phyloP scores from a whole-genome alignment of 2,329 filamentous ascomycete genomes.

The Xylariaceae sp. region DNA sequence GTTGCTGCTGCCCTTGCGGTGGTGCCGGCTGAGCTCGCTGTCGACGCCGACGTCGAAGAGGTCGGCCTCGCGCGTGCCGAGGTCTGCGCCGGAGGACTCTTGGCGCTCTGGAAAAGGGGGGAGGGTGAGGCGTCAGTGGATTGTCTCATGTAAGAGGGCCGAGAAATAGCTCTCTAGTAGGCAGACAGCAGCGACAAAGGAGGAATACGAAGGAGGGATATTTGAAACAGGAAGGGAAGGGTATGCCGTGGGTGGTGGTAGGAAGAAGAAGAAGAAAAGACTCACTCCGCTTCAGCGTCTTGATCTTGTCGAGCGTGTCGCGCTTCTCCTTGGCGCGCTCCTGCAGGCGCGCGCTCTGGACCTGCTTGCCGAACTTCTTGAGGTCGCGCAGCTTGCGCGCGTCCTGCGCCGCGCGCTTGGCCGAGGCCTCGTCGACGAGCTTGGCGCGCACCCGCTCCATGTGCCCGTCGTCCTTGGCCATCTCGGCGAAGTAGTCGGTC shows the following conservation, averaged over 20 bases:
- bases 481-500: constrained; percentile 95
- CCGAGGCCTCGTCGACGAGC: constrained; percentile 82
- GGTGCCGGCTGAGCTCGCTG: constrained; percentile 47
- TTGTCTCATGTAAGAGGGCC: constrained; percentile 17
- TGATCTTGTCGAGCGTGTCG: constrained; percentile 92
- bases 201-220: neutral
- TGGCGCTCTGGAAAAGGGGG: constrained; percentile 61
- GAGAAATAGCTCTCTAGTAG: neutral
- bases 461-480: constrained; percentile 97
- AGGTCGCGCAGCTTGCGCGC: constrained; percentile 87
- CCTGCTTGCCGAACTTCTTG: constrained; percentile 99
- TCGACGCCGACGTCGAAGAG: constrained; percentile 89
- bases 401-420: constrained; percentile 87
- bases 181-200: constrained; percentile 3
- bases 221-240: too few species aligned
- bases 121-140: neutral
- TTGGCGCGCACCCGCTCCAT: constrained; percentile 96
- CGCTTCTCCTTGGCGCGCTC: constrained; percentile 89
- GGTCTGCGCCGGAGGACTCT: constrained; percentile 51
- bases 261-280: constrained; percentile 16
- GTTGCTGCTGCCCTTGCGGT: constrained; percentile 31
- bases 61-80: constrained; percentile 70
- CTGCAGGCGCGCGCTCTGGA: constrained; percentile 92
- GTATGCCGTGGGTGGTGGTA: constrained; percentile 1
- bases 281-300: constrained; percentile 89